Percentiles rank a stretch among this genome's conserved stretches.
phyloP scores from a whole-genome alignment of 768 basidiomycete genomes.

The Lyophyllum atratum region DNA sequence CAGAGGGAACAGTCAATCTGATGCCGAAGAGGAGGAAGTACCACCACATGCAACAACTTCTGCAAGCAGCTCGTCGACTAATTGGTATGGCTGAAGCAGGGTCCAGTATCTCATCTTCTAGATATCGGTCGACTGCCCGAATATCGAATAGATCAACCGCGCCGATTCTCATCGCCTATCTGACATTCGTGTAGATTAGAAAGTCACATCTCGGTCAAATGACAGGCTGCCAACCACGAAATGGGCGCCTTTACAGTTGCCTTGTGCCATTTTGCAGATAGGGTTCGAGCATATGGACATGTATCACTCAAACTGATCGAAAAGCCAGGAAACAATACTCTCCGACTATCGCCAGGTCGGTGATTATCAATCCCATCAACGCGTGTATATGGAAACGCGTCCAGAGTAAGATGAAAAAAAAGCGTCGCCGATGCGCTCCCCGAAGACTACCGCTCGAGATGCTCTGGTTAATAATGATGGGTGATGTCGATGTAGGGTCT shows the following conservation, averaged over 20 bases:
- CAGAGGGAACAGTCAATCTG: neutral
- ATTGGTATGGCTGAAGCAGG: neutral
- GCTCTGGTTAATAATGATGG: neutral
- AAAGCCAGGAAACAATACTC: neutral
- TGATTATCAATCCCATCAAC: constrained; percentile 1
- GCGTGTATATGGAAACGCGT: constrained; percentile 2
- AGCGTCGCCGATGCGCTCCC: neutral
- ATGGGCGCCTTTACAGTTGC: neutral
- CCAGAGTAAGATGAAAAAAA: neutral
- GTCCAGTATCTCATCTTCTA: neutral
- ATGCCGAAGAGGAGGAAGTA: neutral
- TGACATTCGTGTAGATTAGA: neutral
- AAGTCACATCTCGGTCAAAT: neutral
- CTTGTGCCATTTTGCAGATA: neutral
- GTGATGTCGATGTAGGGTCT: neutral
- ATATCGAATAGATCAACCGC: neutral
- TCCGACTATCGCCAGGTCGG: neutral
- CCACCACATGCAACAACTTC: neutral
- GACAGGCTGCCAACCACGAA: neutral
- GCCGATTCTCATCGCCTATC: neutral
- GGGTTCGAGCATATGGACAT: constrained; percentile 1
- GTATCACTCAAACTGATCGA: neutral
- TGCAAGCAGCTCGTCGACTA: neutral
- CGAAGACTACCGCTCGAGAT: neutral
- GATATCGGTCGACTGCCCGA: neutral